Percentiles rank a stretch among this genome's conserved stretches.
phyloP scores from a whole-genome alignment of 306 rosid species.

The Citrullus colocynthis region DNA sequence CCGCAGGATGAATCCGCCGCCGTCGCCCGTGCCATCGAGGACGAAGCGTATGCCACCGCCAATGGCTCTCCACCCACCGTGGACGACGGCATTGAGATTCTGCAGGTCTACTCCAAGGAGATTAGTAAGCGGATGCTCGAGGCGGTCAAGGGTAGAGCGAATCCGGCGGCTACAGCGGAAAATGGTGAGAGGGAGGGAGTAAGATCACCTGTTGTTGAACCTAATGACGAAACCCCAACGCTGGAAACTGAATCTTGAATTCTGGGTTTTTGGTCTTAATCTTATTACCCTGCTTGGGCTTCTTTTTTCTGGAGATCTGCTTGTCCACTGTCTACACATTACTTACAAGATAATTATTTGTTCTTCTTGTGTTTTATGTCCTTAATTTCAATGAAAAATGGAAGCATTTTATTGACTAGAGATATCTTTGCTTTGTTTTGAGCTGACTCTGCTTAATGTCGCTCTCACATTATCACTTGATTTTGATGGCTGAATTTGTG shows the following conservation, averaged over 20 bases:
- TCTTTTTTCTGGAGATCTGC: not conserved
- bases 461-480: not conserved
- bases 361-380: not conserved
- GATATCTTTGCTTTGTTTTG: not conserved
- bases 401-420: not conserved
- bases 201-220: not conserved
- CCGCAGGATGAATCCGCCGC: slow-evolving; percentile 40
- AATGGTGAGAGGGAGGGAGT: slow-evolving; percentile 15
- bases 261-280: not conserved
- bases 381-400: not conserved
- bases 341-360: not conserved
- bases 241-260: not conserved
- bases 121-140: slow-evolving; percentile 93
- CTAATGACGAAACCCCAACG: not conserved
- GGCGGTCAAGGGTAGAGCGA: slow-evolving; percentile 44
- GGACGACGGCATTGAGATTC: slow-evolving; percentile 78
- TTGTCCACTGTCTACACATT: not conserved
- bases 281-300: not conserved
- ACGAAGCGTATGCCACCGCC: slow-evolving; percentile 51
- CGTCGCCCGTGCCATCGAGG: slow-evolving; percentile 58
- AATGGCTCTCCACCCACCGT: slow-evolving; percentile 40
- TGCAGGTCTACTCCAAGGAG: slow-evolving; percentile 89
- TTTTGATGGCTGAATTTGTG: not conserved
- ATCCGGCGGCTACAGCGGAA: slow-evolving; percentile 28
- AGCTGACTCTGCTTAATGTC: not conserved